These are phyloP conservation scores for Pinus tabuliformis DNA, from an alignment of 75 land plant genomes.

Conservation along the genomic window DNA sequence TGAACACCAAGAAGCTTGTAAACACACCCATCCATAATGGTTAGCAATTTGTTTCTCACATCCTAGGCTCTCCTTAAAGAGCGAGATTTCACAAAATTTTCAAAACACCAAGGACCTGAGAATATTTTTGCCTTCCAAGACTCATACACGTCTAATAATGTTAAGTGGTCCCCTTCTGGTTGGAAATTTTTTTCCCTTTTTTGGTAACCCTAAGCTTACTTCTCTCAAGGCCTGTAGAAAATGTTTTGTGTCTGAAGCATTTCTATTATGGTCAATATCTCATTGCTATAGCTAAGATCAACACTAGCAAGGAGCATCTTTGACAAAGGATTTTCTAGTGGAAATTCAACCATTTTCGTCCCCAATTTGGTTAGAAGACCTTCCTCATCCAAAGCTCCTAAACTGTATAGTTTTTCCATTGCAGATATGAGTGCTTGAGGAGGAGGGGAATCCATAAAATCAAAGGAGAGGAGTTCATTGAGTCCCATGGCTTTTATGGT, in stretches of 20 bases:
- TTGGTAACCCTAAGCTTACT: conserved; percentile 89
- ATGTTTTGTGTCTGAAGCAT: too few relatives aligned
- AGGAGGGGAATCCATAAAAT: conserved; percentile 90
- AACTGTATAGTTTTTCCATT: too few relatives aligned
- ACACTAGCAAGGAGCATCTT: conserved; percentile 82
- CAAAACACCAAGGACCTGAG: conserved; percentile 35
- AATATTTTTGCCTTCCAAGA: conserved; percentile 91
- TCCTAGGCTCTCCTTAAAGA: too few relatives aligned
- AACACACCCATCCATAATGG: too few relatives aligned
- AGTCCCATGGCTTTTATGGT: too few relatives aligned
- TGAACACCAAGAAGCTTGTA: too few relatives aligned
- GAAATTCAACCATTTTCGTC: conserved; percentile 38
- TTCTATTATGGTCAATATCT: conserved; percentile 59
- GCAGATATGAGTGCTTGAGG: too few relatives aligned
- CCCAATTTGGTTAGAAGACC: too few relatives aligned
- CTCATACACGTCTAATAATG: conserved; percentile 13
- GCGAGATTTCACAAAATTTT: too few relatives aligned
- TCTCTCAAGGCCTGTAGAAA: conserved; percentile 64
- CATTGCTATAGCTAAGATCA: conserved; percentile 86
- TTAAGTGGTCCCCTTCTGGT: conserved; percentile 19
- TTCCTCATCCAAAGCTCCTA: too few relatives aligned
- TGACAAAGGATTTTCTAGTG: conserved; percentile 79
- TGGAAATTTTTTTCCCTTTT: conserved; percentile 84
- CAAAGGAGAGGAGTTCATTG: conserved; percentile 60
- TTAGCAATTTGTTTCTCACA: too few relatives aligned